Conservation (phyloP, 1,284 basidiomycete genomes). For the Rhodotorula mucilaginosa region DNA sequence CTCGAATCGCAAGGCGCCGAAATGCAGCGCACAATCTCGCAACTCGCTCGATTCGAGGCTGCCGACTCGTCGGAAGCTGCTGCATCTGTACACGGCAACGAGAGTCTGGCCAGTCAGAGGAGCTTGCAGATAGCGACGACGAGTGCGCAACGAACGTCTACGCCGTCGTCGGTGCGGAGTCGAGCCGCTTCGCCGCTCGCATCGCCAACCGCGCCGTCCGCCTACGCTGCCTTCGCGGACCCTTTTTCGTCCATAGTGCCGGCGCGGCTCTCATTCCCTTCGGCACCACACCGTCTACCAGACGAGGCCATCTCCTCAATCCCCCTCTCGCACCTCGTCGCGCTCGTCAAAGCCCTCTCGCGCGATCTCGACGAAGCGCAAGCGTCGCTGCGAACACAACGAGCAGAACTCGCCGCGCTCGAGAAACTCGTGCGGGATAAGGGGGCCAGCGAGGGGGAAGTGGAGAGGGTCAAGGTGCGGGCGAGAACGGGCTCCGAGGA, state of each 20-base stretch:
- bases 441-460: constrained; percentile 24
- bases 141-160: neutral
- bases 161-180: neutral
- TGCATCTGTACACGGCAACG: too few species aligned
- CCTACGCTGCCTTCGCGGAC: neutral
- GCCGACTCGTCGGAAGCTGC: too few species aligned
- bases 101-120: too few species aligned
- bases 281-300: constrained; percentile 23
- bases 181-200: neutral
- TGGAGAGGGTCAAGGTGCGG: constrained; percentile 30
- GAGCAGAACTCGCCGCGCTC: constrained; percentile 25
- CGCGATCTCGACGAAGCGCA: constrained; percentile 1
- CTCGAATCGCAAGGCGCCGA: neutral
- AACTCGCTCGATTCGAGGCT: too few species aligned
- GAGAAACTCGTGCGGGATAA: constrained; percentile 15
- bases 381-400: neutral
- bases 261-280: constrained; percentile 13
- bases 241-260: neutral
- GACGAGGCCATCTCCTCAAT: neutral
- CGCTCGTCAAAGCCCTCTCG: constrained; percentile 29
- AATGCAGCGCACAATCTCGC: neutral
- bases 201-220: neutral
- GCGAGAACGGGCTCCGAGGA: constrained; percentile 8
- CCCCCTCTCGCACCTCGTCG: constrained; percentile 25
- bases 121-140: neutral